Evolutionary conservation across 805 yeast genomes (phyloP), one percentile per base, ranked within the genome.

Genomic region (Hanseniaspora hatyaiensis): DNA sequence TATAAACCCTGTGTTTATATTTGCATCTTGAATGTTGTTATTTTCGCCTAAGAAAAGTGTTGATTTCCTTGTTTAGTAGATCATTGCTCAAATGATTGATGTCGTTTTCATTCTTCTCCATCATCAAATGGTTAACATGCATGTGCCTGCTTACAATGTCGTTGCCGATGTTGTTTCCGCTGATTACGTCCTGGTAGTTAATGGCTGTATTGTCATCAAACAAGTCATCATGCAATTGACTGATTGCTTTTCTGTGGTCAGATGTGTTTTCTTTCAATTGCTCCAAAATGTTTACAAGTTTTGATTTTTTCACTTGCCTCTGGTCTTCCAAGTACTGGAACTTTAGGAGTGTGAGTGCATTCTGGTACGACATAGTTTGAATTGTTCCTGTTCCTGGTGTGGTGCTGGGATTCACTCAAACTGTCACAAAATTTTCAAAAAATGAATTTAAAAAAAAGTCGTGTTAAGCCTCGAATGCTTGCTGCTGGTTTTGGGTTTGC

Each of bases 51-150:
- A 45, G 41, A 31, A 45, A 45, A 5, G 49, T 45, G 18, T 33
- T 30, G 24, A 36, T 16, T 3, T 36, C 40, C 29, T 37, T 45
- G 22, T 31, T 45, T 8, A 45, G 16, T 18, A 45, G 18, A n/a
- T 45, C 40, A 28, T 45, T 45, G 2, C 40, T 34, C 8, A 37
- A 12, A 13, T 37, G 26, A 16, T 45, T 31, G 20, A 45, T 45
- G 22, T 45, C 49, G 29, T 45, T 45, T 37, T 45, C 49, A 18
- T 45, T 45, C n/a, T 45, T 45, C 12, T 37, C 40, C 29, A 40
- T 37, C 49, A 45, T 45, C 13, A 45, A 36, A 26, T 37, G 32
- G 28, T 36, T 45, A 8, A 45, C 49, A 31, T 37, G 19, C 49
- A 45, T 45, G 26, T 45, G 49, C 13, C 40, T 45, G 6, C n/a